A percentile compares a stretch with the other conserved stretches of the same genome.
Evolutionary conservation across 2,329 filamentous ascomycete genomes (phyloP).

Genomic region (Aspergillus pseudotamarii): DNA sequence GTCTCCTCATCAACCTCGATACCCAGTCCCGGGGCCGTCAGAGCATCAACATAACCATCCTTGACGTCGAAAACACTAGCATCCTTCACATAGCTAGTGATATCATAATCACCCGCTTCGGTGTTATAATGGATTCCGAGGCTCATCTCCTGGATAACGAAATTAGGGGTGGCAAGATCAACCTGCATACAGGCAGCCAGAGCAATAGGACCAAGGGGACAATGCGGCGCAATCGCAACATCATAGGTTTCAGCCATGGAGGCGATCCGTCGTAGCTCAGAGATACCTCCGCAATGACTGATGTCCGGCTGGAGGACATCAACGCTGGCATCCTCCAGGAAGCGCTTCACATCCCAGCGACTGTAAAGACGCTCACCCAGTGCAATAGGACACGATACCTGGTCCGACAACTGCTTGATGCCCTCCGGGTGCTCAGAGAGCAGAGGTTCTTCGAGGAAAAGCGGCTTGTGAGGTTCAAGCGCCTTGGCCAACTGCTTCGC

Average conservation of each 20-base stretch:
- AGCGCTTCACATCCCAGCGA: conserved; percentile 73
- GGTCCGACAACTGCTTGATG: conserved; percentile 62
- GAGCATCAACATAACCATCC: conserved; percentile 65
- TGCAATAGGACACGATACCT: conserved; percentile 67
- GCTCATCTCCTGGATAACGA: conserved; percentile 77
- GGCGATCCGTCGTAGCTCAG: conserved; percentile 69
- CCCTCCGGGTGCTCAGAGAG: conserved; percentile 70
- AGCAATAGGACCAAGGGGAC: conserved; percentile 72
- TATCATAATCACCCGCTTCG: conserved; percentile 62
- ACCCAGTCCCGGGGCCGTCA: conserved; percentile 65
- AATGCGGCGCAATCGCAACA: conserved; percentile 73
- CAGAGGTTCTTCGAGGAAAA: conserved; percentile 78
- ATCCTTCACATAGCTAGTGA: conserved; percentile 68
- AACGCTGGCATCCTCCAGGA: conserved; percentile 68
- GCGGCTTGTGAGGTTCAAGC: conserved; percentile 67
- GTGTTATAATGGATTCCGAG: conserved; percentile 78
- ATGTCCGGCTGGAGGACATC: conserved; percentile 77
- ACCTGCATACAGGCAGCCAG: conserved; percentile 73
- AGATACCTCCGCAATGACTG: conserved; percentile 71
- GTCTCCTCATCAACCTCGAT: conserved; percentile 73
- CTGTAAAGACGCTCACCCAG: conserved; percentile 72
- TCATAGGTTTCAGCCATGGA: conserved; percentile 74
- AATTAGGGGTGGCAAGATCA: conserved; percentile 63
- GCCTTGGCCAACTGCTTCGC: conserved; percentile 72
- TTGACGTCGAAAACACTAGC: conserved; percentile 66